Base-by-base conservation (phyloP, 2,329 filamentous ascomycete genomes). In the Coniosporium tulheliwenetii region DNA sequence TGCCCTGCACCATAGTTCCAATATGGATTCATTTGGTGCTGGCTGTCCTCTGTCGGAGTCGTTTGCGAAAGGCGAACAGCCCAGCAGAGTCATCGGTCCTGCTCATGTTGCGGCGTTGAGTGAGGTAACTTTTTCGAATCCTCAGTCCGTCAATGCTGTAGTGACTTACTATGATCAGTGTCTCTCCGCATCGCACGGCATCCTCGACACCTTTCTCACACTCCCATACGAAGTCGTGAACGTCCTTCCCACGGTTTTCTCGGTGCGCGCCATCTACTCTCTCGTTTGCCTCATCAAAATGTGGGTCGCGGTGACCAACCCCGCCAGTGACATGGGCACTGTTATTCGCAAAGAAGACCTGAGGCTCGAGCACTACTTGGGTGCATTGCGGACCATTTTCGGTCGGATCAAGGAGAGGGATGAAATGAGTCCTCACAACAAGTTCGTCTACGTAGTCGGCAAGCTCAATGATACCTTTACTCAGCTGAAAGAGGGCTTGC, bases 201-300 rank as follows among this genome's bases (percentile, higher is more conserved):
- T 69, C 29, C 52, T 72, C 4, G 59, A 67, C 38, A 64, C 58
- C 5, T 65, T 74, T 37, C 61, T 73, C 8, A 59, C 64, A 29
- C 63, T 69, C 36, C 63, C 67, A 29, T 61, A 60, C 7, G 60
- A 66, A 10, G 58, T 54, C 2, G 54, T 68, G 29, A 52, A 61
- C 29, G 57, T 57, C 1, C 47, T 69, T 4, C 67, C 67, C 7
- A 65, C 68, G 37, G 43, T 53, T 5, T 52, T 47, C 37, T 52
- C 73, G 50, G 70, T 75, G 13, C 66, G 71, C 32, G 64, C 68
- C 37, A 67, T 70, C 9, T 76, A 75, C 49, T 68, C 71, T 10
- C 63, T 72, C 15, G 69, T 76, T 5, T 67, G 74, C 30, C 60
- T 77, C 7, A 73, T 75, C 56, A 76, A 75, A 49, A 67, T 77